phyloP scores from a whole-genome alignment of 75 land plant species.

The Pinus taeda region DNA sequence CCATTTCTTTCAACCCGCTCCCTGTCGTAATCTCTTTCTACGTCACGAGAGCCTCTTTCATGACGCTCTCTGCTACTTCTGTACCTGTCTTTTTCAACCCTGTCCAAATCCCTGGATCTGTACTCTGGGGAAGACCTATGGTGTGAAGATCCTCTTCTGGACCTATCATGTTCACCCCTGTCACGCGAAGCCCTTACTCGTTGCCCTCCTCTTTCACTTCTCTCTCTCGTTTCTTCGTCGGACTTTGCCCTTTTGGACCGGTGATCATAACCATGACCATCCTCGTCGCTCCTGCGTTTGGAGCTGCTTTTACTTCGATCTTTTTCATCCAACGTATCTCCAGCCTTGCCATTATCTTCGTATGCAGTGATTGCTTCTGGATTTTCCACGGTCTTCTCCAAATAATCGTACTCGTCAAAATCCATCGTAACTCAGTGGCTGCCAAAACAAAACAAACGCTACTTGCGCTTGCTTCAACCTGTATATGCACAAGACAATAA shows the following conservation, averaged over 20 bases:
- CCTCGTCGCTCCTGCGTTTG: slow-evolving; percentile 31
- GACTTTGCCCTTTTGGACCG: slow-evolving; percentile 41
- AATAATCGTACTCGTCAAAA: slow-evolving; percentile 53
- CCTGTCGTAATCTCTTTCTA: slow-evolving; percentile 19
- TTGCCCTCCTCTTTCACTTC: slow-evolving; percentile 12
- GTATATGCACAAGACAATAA: too few species aligned
- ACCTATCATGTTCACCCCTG: slow-evolving; percentile 11
- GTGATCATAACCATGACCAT: slow-evolving; percentile 28
- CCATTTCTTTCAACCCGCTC: slow-evolving; percentile 19
- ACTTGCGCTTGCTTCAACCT: too few species aligned
- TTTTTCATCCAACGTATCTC: slow-evolving; percentile 14
- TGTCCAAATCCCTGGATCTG: slow-evolving; percentile 23
- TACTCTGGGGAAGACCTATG: slow-evolving; percentile 15
- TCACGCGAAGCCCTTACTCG: slow-evolving; percentile 13
- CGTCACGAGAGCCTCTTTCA: slow-evolving; percentile 23
- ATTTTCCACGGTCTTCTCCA: slow-evolving; percentile 87
- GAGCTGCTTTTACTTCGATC: slow-evolving; percentile 19
- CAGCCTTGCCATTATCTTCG: slow-evolving; percentile 2
- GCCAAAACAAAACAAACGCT: too few species aligned
- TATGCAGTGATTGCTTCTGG: slow-evolving; percentile 11
- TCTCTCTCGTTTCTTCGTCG: slow-evolving; percentile 21
- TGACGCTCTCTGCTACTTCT: slow-evolving; percentile 18
- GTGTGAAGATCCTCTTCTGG: slow-evolving; percentile 11
- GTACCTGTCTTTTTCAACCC: slow-evolving; percentile 23
- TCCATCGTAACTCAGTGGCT: neutral